phyloP scores from a whole-genome alignment of 352 stramenopile genomes.

The Plasmopara halstedii region DNA sequence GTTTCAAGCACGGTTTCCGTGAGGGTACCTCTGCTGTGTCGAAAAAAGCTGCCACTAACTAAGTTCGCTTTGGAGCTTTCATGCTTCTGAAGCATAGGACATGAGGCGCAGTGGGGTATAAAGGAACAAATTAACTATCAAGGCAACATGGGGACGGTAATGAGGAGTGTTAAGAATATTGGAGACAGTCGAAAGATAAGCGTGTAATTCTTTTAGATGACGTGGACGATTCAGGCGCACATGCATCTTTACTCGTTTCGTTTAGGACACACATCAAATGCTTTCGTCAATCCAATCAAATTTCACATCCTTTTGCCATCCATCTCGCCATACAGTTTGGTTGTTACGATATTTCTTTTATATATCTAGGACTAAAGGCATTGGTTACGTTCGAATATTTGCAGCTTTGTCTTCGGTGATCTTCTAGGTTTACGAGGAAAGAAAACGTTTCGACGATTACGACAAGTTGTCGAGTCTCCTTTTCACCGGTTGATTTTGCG shows the following conservation, averaged over 20 bases:
- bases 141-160: slow-evolving; percentile 29
- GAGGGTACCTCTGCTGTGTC: slow-evolving; percentile 86
- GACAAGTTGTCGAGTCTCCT: no score
- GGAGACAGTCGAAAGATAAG: slow-evolving; percentile 13
- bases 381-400: no score
- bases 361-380: background rate
- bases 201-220: slow-evolving; percentile 5
- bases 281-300: slow-evolving; percentile 37
- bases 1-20: slow-evolving; percentile 99
- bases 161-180: slow-evolving; percentile 10
- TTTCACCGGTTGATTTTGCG: no score
- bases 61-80: slow-evolving; percentile 26
- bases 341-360: background rate
- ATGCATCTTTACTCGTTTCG: slow-evolving; percentile 6
- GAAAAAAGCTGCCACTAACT: slow-evolving; percentile 88
- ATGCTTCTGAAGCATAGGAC: slow-evolving; percentile 14
- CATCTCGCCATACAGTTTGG: slow-evolving; percentile 12
- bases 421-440: no score
- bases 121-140: slow-evolving; percentile 23
- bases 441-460: no score
- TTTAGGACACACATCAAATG: slow-evolving; percentile 10
- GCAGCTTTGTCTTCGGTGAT: no score
- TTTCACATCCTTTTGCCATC: slow-evolving; percentile 31
- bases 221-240: slow-evolving; percentile 12
- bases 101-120: slow-evolving; percentile 34